Evolutionary conservation across 805 yeast genomes (phyloP).

Genomic region (Yueomyces sp.): DNA sequence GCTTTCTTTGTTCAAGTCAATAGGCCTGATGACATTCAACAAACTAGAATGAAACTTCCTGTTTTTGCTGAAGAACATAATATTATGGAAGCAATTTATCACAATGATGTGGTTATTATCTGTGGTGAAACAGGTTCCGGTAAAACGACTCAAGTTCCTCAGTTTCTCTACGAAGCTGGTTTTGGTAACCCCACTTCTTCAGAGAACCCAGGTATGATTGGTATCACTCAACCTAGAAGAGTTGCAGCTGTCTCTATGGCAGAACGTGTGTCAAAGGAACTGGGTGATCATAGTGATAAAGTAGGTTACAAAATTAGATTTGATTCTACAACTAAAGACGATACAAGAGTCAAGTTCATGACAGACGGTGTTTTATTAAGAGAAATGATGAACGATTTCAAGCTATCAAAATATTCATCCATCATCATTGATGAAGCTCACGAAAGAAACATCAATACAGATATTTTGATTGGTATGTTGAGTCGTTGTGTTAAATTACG

Average conservation of each 20-base stretch:
- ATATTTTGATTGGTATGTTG: conserved; percentile 86
- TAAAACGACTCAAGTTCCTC: conserved; percentile 97
- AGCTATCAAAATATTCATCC: conserved; percentile 69
- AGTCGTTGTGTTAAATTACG: conserved; percentile 76
- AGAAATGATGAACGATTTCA: conserved; percentile 84
- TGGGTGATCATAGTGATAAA: conserved; percentile 52
- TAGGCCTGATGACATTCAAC: conserved; percentile 55
- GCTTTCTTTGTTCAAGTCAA: conserved; percentile 56
- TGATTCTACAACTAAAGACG: conserved; percentile 49
- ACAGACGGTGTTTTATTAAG: conserved; percentile 88
- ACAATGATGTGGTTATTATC: conserved; percentile 77
- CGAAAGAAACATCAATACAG: conserved; percentile 92
- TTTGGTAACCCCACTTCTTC: conserved; percentile 48
- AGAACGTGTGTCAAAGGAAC: conserved; percentile 58
- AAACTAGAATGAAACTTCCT: conserved; percentile 60
- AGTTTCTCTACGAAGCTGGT: conserved; percentile 85
- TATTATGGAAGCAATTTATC: conserved; percentile 91
- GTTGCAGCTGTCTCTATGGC: conserved; percentile 93
- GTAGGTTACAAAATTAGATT: conserved; percentile 80
- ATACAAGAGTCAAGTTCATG: conserved; percentile 76
- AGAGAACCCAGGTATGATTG: conserved; percentile 84
- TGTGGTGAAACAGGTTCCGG: conserved; percentile 99
- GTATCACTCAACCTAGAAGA: conserved; percentile 90
- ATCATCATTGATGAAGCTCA: conserved; percentile 95
- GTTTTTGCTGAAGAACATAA: conserved; percentile 83